Evolutionary conservation across 2,329 filamentous ascomycete species (phyloP).

Genomic region (Aspergillus luchuensis): DNA sequence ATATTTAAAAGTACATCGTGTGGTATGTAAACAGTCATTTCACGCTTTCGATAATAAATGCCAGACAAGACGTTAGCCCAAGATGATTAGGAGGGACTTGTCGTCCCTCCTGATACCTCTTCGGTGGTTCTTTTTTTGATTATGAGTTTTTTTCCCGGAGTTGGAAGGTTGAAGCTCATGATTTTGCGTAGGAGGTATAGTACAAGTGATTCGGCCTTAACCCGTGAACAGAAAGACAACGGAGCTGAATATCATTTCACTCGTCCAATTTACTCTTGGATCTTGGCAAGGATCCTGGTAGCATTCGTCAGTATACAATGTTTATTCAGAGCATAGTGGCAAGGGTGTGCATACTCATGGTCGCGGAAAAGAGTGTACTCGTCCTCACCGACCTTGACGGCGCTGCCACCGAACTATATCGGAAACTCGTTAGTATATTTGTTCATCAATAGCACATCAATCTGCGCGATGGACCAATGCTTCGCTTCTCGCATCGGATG

Average conservation of each 20-base stretch:
- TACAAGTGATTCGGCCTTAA: conserved; percentile 31
- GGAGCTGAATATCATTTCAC: conserved; percentile 10
- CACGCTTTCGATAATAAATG: conserved; percentile 30
- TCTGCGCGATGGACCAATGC: background rate
- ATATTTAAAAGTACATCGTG: conserved; percentile 37
- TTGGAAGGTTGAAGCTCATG: conserved; percentile 29
- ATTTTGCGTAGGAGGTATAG: conserved; percentile 35
- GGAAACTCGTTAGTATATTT: conserved; percentile 24
- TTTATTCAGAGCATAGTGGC: background rate
- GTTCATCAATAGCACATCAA: background rate
- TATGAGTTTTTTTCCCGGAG: conserved; percentile 26
- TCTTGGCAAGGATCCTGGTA: conserved; percentile 90
- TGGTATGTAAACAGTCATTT: conserved; percentile 34
- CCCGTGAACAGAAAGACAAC: conserved; percentile 23
- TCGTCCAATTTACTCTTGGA: conserved; percentile 76
- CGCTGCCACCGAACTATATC: conserved; percentile 81
- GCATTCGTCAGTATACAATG: conserved; percentile 19
- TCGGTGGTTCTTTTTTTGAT: conserved; percentile 15
- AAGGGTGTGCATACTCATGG: conserved; percentile 75
- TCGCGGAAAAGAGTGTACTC: conserved; percentile 96
- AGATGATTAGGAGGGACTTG: conserved; percentile 13
- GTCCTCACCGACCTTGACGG: conserved; percentile 96
- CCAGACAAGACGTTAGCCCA: conserved; percentile 22
- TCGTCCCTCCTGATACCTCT: conserved; percentile 9
- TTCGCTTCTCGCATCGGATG: background rate